Evolutionary conservation across 805 yeast species (phyloP), one percentile per base, ranked within the genome.

Genomic region (Jamesozyma hellenica): DNA sequence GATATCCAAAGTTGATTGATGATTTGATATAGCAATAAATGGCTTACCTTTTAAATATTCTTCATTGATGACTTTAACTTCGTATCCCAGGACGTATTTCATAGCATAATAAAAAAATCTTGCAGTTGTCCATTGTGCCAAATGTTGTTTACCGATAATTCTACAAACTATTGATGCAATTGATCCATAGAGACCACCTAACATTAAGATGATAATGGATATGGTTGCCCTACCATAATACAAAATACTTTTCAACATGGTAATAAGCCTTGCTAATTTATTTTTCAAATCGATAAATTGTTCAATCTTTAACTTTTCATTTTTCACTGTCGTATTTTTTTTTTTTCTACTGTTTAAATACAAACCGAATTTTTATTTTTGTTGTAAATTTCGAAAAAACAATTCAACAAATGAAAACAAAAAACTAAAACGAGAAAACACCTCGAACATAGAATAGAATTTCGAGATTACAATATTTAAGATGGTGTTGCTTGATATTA

Each of bases 81-180:
- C 77, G 48, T 88, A 67, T 1, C 94, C 88, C 63, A 88, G 61
- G 3, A 79, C 35, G 3, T 65, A 59, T 27, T 84, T 74, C 60
- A 82, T 73, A 3, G 74, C 54, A 46, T 65, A 57, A 59, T 83
- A 82, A 57, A 83, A 88, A 34, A 80, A 82, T 46, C 94, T 70
- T 2, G 96, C 97, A 10, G 90, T 85, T 16, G 87, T 67, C 76
- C 87, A 87, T 64, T 92, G 98, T 1, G 94, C 77, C 36, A 87
- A 69, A 40, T 81, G 79, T 49, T 75, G 78, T 58, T 82, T 82
- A 18, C 95, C 94, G 13, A 79, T 47, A 6, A 86, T 38, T 1
- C 83, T 65, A 38, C 86, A 67, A 6, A 75, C 45, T 1, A 83
- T 56, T 2, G 96, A 86, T 17, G 87, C 83, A 9, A 82, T 37